Evolutionary conservation across 2,329 filamentous ascomycete species (phyloP).

Genomic region (Verticillium isaacii): DNA sequence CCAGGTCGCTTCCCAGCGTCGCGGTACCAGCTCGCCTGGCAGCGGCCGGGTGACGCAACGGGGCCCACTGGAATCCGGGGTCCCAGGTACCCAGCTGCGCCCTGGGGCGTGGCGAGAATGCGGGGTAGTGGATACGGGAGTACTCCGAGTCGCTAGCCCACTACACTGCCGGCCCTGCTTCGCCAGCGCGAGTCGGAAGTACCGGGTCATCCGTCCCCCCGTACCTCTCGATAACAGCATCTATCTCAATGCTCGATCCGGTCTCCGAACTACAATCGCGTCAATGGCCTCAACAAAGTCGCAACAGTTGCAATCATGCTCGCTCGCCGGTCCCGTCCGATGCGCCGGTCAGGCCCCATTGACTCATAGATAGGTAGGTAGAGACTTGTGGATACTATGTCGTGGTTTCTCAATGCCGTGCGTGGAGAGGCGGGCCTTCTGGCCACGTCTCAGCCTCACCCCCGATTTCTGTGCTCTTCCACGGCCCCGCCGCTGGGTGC

Average conservation of each 20-base stretch:
- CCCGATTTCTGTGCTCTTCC: not conserved
- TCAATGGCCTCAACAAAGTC: not conserved
- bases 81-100: constrained; percentile 12
- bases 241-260: not conserved
- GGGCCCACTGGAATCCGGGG: constrained; percentile 13
- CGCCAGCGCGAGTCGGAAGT: constrained; percentile 2
- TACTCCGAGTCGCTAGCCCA: constrained; percentile 9
- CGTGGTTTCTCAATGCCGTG: not conserved
- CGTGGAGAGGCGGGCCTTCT: not conserved
- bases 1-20: not conserved
- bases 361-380: not conserved
- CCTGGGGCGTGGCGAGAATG: constrained; percentile 11
- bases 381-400: not conserved
- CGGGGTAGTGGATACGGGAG: constrained; percentile 14
- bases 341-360: not conserved
- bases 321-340: not conserved
- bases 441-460: not conserved
- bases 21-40: not conserved
- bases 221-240: constrained; percentile 5
- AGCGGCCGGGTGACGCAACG: constrained; percentile 10
- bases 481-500: not conserved
- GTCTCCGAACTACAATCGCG: not conserved
- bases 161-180: constrained; percentile 4
- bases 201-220: constrained; percentile 6
- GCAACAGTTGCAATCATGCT: not conserved